These are phyloP conservation scores for Elsinoe ampelina DNA, from an alignment of 2,329 filamentous ascomycete species.

Conservation along the genomic window DNA sequence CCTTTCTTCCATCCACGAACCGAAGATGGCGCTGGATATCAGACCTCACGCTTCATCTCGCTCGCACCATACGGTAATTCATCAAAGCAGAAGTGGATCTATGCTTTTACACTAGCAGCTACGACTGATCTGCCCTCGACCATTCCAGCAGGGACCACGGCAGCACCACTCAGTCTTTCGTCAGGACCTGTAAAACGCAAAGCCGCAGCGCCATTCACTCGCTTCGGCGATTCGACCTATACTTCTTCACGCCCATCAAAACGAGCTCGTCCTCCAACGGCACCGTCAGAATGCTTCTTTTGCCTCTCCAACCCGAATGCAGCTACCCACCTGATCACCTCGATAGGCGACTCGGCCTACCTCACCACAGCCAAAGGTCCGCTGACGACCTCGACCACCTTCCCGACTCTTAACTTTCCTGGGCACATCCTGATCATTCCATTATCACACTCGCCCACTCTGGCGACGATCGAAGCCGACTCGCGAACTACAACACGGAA, in stretches of 20 bases:
- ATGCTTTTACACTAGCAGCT: conserved; percentile 57
- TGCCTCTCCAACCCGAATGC: conserved; percentile 81
- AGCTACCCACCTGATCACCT: conserved; percentile 78
- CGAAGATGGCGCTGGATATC: conserved; percentile 45
- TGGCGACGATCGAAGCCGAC: conserved; percentile 56
- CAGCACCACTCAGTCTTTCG: conserved; percentile 55
- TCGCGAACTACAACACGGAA: conserved; percentile 48
- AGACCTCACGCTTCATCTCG: conserved; percentile 81
- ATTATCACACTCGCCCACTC: conserved; percentile 67
- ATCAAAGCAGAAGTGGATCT: conserved; percentile 69
- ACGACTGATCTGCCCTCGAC: conserved; percentile 50
- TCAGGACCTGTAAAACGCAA: conserved; percentile 47
- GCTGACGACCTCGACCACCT: conserved; percentile 62
- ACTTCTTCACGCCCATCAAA: conserved; percentile 26
- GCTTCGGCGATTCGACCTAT: conserved; percentile 41
- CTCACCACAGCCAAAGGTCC: conserved; percentile 89
- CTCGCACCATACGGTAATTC: conserved; percentile 69
- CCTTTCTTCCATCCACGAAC: conserved; percentile 66
- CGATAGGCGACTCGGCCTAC: conserved; percentile 79
- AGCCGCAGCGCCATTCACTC: conserved; percentile 37
- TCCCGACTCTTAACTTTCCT: conserved; percentile 64
- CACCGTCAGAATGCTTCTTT: conserved; percentile 80
- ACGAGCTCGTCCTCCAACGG: conserved; percentile 29
- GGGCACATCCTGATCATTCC: conserved; percentile 88
- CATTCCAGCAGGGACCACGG: conserved; percentile 62